Evolutionary conservation across 2,329 filamentous ascomycete genomes (phyloP), one percentile per base, ranked within the genome.

Genomic region (Onygena corvina): DNA sequence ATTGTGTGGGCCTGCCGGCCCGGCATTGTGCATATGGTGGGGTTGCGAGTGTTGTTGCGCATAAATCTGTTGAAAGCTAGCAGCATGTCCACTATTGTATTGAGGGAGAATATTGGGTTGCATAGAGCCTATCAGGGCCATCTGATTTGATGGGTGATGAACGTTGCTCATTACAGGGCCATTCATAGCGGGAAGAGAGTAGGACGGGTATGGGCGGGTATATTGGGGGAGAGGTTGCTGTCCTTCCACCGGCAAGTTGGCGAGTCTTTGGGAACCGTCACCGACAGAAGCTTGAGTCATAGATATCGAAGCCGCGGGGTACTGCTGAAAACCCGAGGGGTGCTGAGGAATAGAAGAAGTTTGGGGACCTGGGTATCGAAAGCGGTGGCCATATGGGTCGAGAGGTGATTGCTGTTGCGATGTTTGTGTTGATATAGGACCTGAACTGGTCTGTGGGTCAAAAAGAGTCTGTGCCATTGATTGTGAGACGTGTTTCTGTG

Each of bases 151-250:
- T 0, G 86, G 86, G 52, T 81, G 85, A 58, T 82, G 78, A 21
- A 92, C 76, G 60, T 90, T 92, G 12, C 84, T 83, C 71, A 90
- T 79, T 23, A 90, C 80, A 1, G 82, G 76, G 1, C 81, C 80
- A 35, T 72, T 69, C 71, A 81, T 76, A n/a, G 73, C 70, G 2
- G 82, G 76, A 2, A 84, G 72, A 2, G 74, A 74, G 58, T 81
- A 77, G 4, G 69, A 71, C 7, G 69, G 66, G 58, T 69, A 71
- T 2, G 70, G 67, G 59, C 69, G 68, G 25, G 60, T 60, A 49
- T 60, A 65, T 21, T 65, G 67, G 23, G 57, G 60, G 49, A 66
- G 60, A n/a, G 60, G 59, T 2, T 59, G 59, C 42, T 65, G 63
- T 14, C 58, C 58, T 45, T 55, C 55, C 12, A 69, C 67, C 48